Evolutionary conservation across 2,329 filamentous ascomycete species (phyloP), one percentile per base, ranked within the genome.

Genomic region (Escovopsis weberi): DNA sequence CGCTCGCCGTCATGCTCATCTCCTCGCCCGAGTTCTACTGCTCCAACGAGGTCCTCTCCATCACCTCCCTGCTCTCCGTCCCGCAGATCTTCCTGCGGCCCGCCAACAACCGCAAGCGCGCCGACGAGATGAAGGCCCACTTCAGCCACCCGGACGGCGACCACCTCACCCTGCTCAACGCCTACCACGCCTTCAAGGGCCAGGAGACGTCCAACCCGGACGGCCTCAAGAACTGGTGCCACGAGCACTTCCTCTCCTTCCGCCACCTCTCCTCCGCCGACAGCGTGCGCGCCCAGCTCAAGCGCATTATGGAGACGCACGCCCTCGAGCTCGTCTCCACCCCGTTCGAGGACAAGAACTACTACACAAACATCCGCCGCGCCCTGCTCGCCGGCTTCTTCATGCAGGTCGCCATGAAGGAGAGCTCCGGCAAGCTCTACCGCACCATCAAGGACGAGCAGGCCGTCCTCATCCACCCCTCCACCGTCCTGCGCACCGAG

Each of bases 331-430:
- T 98, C 40, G 61, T 95, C 43, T 91, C 84, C 41, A 96, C 89
- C 0, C 75, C 83, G 0, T 96, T 94, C 57, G 82, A 88, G 54
- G 81, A 96, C 66, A 94, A 94, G 70, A 85, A 93, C 58, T 98
- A 98, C 69, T 98, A 96, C 65, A 86, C 79, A 60, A 98, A 98
- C 62, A 98, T 98, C 55, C 84, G 89, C 37, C 80, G 87, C 33
- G 89, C 91, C 8, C 74, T 98, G 12, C 82, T 95, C 11, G 76
- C 88, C 1, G 91, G 93, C 32, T 98, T 98, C 73, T 98, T 98
- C 72, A 98, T 98, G 91, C 91, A 98, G 61, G 85, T 96, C 19
- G 93, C 91, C 45, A 95, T 94, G 78, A 86, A 83, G 59, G 87
- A 96, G 57, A 78, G 76, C 41, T 80, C 76, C 28, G 84, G 85